Base-by-base conservation (phyloP, 805 yeast species). In the Pichia paraexigua region DNA sequence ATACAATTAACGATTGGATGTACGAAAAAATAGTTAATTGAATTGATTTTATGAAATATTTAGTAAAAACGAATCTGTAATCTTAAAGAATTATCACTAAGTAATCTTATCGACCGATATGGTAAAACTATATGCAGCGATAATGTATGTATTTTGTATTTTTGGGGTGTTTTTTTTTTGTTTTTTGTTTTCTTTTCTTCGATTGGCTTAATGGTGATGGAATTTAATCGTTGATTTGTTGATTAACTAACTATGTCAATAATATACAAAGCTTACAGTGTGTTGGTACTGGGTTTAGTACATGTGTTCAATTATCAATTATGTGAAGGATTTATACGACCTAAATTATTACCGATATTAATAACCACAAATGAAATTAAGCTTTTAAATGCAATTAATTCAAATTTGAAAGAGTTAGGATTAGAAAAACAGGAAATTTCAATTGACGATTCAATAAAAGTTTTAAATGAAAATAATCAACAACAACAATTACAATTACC, bases 1-100 rank as follows among this genome's bases (percentile, higher is more conserved):
- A 70, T 5, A 69, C 69, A 20, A 86, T 96, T 89, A 79, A 76
- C 56, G 75, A 82, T 56, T 91, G 96, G 96, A 72, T 91, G 35
- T 84, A 81, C 56, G 91, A 84, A 63, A 75, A 78, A 58, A 84
- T 83, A 15, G 85, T 83, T 27, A 86, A 86, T 56, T 72, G 9
- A 35, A 24, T 24, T 24, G 25, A 24, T 24, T 24, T 24, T n/a
- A n/a, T n/a, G n/a, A n/a, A n/a, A n/a, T n/a, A n/a, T n/a, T n/a
- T n/a, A n/a, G n/a, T n/a, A n/a, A n/a, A n/a, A n/a, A n/a, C n/a
- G n/a, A n/a, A n/a, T n/a, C n/a, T n/a, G n/a, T n/a, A n/a, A n/a
- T n/a, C n/a, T n/a, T n/a, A n/a, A n/a, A n/a, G n/a, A n/a, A n/a
- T n/a, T n/a, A n/a, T n/a, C n/a, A 24, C 25, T 24, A 24, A 24